Evolutionary conservation across 768 basidiomycete genomes (phyloP).

Genomic region (Porphyrellus cyaneotinctus): DNA sequence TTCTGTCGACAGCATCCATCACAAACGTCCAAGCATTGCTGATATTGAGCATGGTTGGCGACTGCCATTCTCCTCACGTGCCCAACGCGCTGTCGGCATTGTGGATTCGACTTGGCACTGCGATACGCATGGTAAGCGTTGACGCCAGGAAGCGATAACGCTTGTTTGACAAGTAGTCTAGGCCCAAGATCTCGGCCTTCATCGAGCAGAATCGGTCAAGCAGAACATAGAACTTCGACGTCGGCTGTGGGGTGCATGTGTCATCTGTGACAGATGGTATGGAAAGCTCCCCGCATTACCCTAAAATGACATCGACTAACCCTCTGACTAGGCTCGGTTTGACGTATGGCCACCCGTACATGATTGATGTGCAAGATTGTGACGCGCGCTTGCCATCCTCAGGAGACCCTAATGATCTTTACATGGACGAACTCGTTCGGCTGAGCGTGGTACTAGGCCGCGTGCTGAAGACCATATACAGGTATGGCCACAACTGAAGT

Average conservation of each 20-base stretch:
- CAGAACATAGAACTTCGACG: conserved; percentile 83
- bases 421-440: conserved; percentile 89
- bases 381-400: conserved; percentile 91
- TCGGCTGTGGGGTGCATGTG: conserved; percentile 90
- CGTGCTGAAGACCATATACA: conserved; percentile 91
- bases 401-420: conserved; percentile 71
- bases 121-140: conserved; percentile 84
- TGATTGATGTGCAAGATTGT: conserved; percentile 97
- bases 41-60: conserved; percentile 82
- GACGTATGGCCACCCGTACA: conserved; percentile 88
- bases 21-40: conserved; percentile 85
- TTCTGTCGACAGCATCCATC: conserved; percentile 81
- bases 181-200: conserved; percentile 96
- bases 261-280: conserved; percentile 92
- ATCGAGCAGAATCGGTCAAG: conserved; percentile 84
- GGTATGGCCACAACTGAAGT: conserved; percentile 38
- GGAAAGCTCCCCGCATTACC: conserved; percentile 18
- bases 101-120: conserved; percentile 82
- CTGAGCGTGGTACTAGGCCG: conserved; percentile 88
- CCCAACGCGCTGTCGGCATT: conserved; percentile 81
- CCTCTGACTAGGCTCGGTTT: conserved; percentile 65
- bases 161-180: conserved; percentile 30
- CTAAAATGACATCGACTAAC: conserved; percentile 1
- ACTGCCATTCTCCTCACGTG: conserved; percentile 87
- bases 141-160: conserved; percentile 1